Percentiles rank a stretch among this genome's conserved stretches.
phyloP scores from a whole-genome alignment of 441 rosid genomes.

The Brassica balearica region DNA sequence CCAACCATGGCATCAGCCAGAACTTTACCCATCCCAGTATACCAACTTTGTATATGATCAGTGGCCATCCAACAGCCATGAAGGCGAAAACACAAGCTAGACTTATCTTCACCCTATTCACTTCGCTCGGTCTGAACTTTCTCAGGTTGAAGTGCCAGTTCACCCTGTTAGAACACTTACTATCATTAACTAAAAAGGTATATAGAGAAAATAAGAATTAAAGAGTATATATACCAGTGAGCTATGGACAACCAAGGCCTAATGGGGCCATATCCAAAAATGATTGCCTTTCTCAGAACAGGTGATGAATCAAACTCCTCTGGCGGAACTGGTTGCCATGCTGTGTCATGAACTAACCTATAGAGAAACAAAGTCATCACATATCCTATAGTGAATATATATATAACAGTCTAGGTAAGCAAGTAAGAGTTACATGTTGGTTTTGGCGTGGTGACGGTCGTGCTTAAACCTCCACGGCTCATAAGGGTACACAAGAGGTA shows the following conservation, averaged over 20 bases:
- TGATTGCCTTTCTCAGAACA: conserved; percentile 67
- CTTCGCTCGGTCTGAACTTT: conserved; percentile 86
- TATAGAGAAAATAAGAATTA: conserved; percentile 14
- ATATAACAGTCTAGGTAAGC: neutral
- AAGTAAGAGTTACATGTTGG: conserved; percentile 71
- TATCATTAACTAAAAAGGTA: conserved; percentile 25
- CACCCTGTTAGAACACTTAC: conserved; percentile 58
- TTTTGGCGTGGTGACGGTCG: conserved; percentile 93
- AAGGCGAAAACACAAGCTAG: conserved; percentile 91
- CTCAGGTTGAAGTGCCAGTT: conserved; percentile 78
- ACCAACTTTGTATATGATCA: conserved; percentile 79
- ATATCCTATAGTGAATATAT: neutral
- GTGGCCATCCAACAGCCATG: conserved; percentile 93
- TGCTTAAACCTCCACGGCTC: conserved; percentile 99
- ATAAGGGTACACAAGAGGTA: conserved; percentile 90
- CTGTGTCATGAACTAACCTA: conserved; percentile 90
- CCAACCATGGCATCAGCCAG: conserved; percentile 97
- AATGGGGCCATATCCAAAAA: conserved; percentile 83
- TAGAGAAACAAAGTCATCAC: conserved; percentile 9
- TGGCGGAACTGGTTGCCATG: conserved; percentile 87
- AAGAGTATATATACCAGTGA: conserved; percentile 63
- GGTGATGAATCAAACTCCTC: conserved; percentile 77
- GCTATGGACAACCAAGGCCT: conserved; percentile 97
- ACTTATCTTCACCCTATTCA: conserved; percentile 84
- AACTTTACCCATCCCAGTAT: conserved; percentile 84